Evolutionary conservation across 2,329 filamentous ascomycete species (phyloP).

Genomic region (Verticillium alfalfae): DNA sequence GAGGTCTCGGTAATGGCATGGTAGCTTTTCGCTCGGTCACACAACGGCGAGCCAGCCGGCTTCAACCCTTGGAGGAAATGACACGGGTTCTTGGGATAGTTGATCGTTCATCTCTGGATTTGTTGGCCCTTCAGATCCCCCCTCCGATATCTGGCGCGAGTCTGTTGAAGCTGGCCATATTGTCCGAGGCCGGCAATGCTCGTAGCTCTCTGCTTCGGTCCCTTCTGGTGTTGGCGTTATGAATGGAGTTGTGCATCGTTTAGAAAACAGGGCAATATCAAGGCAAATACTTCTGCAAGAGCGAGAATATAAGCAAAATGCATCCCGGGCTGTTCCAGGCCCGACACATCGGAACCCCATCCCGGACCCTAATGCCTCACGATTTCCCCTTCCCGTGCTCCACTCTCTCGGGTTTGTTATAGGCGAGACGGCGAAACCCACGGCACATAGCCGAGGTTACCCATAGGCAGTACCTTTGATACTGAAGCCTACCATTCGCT

Average conservation of each 20-base stretch:
- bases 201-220: neutral
- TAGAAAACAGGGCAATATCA: neutral
- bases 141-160: neutral
- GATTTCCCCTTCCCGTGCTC: slow-evolving; percentile 3
- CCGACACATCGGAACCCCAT: neutral
- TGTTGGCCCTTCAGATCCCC: neutral
- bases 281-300: neutral
- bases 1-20: slow-evolving; percentile 60
- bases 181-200: neutral
- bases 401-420: slow-evolving; percentile 12
- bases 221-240: neutral
- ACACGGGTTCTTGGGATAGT: neutral
- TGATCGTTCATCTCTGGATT: neutral
- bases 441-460: slow-evolving; percentile 13
- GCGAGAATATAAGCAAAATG: neutral
- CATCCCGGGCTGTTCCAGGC: neutral
- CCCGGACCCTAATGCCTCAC: neutral
- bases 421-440: slow-evolving; percentile 4
- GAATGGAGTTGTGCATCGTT: neutral
- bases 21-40: neutral
- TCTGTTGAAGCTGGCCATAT: neutral
- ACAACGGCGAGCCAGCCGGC: neutral
- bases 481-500: neutral
- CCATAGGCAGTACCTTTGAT: neutral
- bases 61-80: neutral